Evolutionary conservation across 805 yeast genomes (phyloP), one percentile per base, ranked within the genome.

Genomic region (Brettanomyces custersianus): DNA sequence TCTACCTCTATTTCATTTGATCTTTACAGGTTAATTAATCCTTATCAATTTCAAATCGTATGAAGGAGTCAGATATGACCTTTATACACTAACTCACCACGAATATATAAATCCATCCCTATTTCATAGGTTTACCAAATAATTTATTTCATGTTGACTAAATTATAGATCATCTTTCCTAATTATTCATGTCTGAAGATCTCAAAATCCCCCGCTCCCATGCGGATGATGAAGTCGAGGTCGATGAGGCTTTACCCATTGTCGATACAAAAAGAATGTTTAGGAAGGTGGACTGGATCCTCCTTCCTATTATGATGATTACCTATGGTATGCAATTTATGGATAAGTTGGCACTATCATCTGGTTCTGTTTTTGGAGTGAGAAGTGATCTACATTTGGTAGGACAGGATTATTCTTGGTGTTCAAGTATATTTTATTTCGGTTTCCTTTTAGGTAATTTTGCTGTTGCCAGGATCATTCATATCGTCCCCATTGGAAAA

Each of bases 361-460:
- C 39, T 37, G 78, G 80, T 1, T 65, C 79, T 1, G 63, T 77
- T 36, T 51, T 74, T 66, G 82, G 80, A 3, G 47, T 77, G 20
- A 54, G 66, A 37, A 51, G 51, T 3, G 80, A 72, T 41, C 51
- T 74, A 39, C 49, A 63, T 9, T 65, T 77, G 70, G 34, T 43
- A 20, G 74, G 75, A 3, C 48, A 53, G 25, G 54, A 55, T 43
- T 51, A 60, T 40, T 38, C 63, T 31, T 49, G 65, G 55, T 20
- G 57, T 31, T 52, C 65, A 5, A 49, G 63, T 13, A 51, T 59
- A 21, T 62, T 62, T 45, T 63, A 60, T 40, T 55, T 80, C 27
- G 88, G 87, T 3, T 81, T 78, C 49, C 52, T 80, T 33, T 61
- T 59, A 7, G 77, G 74, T 47, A 78, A 74, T 44, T 55, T 70